Base-by-base conservation (phyloP, 2,329 filamentous ascomycete species). In the Drechslerella stenobrocha region DNA sequence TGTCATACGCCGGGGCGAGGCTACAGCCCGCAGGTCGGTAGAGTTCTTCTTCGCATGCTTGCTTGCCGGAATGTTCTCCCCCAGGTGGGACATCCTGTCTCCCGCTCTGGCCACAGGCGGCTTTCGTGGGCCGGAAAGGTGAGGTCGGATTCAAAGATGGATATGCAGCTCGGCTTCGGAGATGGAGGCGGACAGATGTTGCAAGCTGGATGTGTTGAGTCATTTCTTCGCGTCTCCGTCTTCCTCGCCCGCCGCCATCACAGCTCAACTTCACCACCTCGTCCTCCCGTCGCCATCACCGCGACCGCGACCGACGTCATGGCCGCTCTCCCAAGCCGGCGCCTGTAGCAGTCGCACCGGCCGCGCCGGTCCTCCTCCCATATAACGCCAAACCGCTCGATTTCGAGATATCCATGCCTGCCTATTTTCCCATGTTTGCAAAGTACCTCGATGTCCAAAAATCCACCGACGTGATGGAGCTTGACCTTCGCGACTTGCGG, bases 391-490 rank as follows among this genome's bases (percentile, higher is more conserved):
- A 69, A 51, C 2, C 81, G 82, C 9, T 79, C 80, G 42, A 80
- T 96, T 2, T 82, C 81, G 5, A 91, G 87, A 74, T 80, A 81
- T 53, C 88, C 95, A 71, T 79, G 87, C n/a, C 76, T 78, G 1
- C 73, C 4, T 50, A 69, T 20, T 69, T 69, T 44, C 9, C 46
- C 6, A 28, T 69, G 8, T 69, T 89, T 96, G 88, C 86, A 13
- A 83, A 88, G 47, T 97, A 96, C 73, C 81, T 97, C 23, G 88
- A 91, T 72, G 83, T 96, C 30, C 92, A 97, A 76, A 96, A 96
- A 77, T 81, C 84, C 35, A 81, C 88, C 37, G 78, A 86, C 53
- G 78, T 95, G 1, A 80, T 85, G 15, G 61, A 66, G 2, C 79
- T 97, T 71, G 82, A 84, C 58, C 86, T 89, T 70, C 81, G 83